These are phyloP conservation scores for Microbotryum scabiosae DNA, from an alignment of 1,284 basidiomycete species.

Conservation along the genomic window DNA sequence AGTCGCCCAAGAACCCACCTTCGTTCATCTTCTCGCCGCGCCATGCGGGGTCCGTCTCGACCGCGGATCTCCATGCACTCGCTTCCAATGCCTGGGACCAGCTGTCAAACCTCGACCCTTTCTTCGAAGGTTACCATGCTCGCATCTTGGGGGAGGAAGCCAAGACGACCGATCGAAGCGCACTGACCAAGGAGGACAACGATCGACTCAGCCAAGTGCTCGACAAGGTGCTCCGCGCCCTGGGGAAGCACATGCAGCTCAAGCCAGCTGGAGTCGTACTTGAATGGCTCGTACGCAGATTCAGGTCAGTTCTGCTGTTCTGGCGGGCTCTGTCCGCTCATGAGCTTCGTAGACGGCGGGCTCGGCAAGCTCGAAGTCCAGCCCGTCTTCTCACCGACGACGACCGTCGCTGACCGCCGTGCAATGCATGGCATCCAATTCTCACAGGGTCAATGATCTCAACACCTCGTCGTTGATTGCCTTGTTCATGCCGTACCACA, in stretches of 20 bases:
- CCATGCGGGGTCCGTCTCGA: slow-evolving; percentile 71
- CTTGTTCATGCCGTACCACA: slow-evolving; percentile 88
- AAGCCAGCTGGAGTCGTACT: slow-evolving; percentile 75
- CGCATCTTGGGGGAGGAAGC: slow-evolving; percentile 75
- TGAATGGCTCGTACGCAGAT: slow-evolving; percentile 91
- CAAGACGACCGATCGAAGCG: slow-evolving; percentile 70
- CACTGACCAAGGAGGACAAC: slow-evolving; percentile 59
- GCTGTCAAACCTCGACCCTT: slow-evolving; percentile 56
- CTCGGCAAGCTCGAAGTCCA: background rate
- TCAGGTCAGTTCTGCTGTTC: slow-evolving; percentile 54
- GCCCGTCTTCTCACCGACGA: background rate
- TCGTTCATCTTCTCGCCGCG: slow-evolving; percentile 78
- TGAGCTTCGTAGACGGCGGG: too few species aligned
- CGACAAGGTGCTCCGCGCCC: slow-evolving; percentile 55
- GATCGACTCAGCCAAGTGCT: slow-evolving; percentile 55
- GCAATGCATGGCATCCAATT: background rate
- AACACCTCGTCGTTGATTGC: slow-evolving; percentile 71
- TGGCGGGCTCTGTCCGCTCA: background rate
- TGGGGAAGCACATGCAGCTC: slow-evolving; percentile 75
- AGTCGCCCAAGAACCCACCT: slow-evolving; percentile 53
- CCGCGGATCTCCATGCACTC: slow-evolving; percentile 77
- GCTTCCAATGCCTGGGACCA: slow-evolving; percentile 67
- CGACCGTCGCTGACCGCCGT: background rate
- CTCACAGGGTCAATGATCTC: slow-evolving; percentile 77
- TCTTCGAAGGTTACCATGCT: slow-evolving; percentile 49